Evolutionary conservation across 495 filamentous ascomycete genomes (phyloP).

Genomic region (Achaetomiella virescens): DNA sequence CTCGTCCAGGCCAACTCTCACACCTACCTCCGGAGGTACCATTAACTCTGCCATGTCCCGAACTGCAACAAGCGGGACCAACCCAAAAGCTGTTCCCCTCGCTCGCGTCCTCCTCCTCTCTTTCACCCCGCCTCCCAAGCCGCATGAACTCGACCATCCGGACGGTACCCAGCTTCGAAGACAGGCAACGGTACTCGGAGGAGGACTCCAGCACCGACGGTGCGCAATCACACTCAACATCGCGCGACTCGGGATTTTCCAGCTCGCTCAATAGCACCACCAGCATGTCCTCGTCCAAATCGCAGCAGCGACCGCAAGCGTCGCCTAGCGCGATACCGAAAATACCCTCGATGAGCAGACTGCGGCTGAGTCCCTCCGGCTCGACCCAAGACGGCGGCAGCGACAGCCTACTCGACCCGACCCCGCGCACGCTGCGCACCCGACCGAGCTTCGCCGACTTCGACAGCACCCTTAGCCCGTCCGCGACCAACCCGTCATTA

Average conservation of each 20-base stretch:
- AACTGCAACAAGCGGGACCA: constrained; percentile 12
- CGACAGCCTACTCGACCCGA: constrained; percentile 9
- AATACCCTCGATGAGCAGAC: constrained; percentile 19
- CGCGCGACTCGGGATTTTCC: constrained; percentile 41
- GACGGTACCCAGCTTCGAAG: constrained; percentile 41
- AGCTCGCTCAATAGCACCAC: constrained; percentile 43
- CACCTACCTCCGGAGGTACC: constrained; percentile 30
- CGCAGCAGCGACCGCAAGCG: constrained; percentile 25
- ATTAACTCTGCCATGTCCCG: constrained; percentile 34
- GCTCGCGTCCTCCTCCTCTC: constrained; percentile 5
- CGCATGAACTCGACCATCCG: constrained; percentile 43
- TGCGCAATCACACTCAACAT: constrained; percentile 29
- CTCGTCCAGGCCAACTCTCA: constrained; percentile 23
- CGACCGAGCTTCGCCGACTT: constrained; percentile 18
- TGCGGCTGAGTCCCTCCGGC: constrained; percentile 26
- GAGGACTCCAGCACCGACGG: constrained; percentile 29
- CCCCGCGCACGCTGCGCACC: constrained; percentile 1
- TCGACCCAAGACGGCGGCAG: constrained; percentile 7
- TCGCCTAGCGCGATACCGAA: constrained; percentile 20
- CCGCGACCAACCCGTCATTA: neutral
- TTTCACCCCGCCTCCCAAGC: constrained; percentile 9
- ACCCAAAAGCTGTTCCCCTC: constrained; percentile 16
- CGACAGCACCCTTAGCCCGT: constrained; percentile 25
- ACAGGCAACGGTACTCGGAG: constrained; percentile 18
- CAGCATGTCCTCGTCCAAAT: constrained; percentile 35